Evolutionary conservation across 73 alveolate species (phyloP).

Genomic region (Tetrahymena malaccensis): DNA sequence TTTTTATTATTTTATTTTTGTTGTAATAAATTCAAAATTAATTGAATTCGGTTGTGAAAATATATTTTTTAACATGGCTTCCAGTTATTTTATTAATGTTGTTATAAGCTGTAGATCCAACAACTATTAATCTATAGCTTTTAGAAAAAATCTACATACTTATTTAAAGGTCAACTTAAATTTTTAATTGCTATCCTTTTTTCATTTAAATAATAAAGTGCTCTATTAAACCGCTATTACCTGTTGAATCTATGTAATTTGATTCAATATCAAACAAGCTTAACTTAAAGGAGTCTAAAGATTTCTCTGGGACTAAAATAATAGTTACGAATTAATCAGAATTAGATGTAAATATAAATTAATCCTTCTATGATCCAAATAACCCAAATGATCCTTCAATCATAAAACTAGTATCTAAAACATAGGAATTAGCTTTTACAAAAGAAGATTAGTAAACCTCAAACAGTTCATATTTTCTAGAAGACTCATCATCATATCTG

Average conservation of each 20-base stretch:
- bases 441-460: neutral
- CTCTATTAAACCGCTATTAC: neutral
- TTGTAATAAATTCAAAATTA: neutral
- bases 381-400: neutral
- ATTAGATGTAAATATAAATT: neutral
- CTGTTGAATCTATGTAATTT: neutral
- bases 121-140: neutral
- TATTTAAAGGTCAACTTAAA: neutral
- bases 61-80: neutral
- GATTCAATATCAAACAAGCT: neutral
- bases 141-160: neutral
- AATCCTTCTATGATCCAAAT: neutral
- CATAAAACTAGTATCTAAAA: neutral
- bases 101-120: neutral
- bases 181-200: neutral
- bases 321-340: neutral
- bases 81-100: neutral
- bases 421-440: neutral
- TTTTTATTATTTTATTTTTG: too few species aligned
- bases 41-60: neutral
- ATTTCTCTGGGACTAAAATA: neutral
- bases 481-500: neutral
- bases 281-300: neutral
- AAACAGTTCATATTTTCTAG: neutral
- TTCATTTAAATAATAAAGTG: neutral